A percentile compares a stretch with the other conserved stretches of the same genome.
Conservation (phyloP, 805 yeast species). For the Scheffersomyces spartinae region DNA sequence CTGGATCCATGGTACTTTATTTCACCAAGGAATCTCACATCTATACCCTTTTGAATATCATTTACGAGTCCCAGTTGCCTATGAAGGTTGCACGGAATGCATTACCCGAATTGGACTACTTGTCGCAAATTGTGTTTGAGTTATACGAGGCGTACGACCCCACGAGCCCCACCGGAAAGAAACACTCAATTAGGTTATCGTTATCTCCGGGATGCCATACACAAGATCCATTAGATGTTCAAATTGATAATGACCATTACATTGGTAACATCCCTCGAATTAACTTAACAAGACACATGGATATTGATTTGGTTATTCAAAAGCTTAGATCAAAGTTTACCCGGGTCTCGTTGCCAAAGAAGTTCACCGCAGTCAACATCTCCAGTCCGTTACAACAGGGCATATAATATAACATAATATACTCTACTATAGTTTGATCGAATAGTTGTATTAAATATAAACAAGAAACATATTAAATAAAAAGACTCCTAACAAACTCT, state of each 20-base stretch:
- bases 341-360: slow-evolving; percentile 84
- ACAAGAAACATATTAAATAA: no score
- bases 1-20: slow-evolving; percentile 78
- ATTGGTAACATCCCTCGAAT: slow-evolving; percentile 92
- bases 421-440: no score
- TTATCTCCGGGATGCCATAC: slow-evolving; percentile 98
- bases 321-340: slow-evolving; percentile 71
- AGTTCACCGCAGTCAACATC: slow-evolving; percentile 80
- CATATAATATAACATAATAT: no score
- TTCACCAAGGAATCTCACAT: slow-evolving; percentile 97
- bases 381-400: slow-evolving; percentile 59
- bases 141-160: slow-evolving; percentile 73
- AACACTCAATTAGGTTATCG: slow-evolving; percentile 83
- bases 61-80: slow-evolving; percentile 89
- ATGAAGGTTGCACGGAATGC: slow-evolving; percentile 92
- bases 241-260: slow-evolving; percentile 90
- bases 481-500: no score
- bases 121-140: slow-evolving; percentile 91
- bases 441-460: no score
- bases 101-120: slow-evolving; percentile 88
- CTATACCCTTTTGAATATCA: slow-evolving; percentile 80
- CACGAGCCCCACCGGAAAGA: slow-evolving; percentile 48
- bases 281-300: slow-evolving; percentile 84
- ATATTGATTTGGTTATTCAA: slow-evolving; percentile 77
- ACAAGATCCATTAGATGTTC: slow-evolving; percentile 94